These are phyloP conservation scores for Cryptococcus sp. DNA, from an alignment of 1,284 basidiomycete species.

Conservation along the genomic window DNA sequence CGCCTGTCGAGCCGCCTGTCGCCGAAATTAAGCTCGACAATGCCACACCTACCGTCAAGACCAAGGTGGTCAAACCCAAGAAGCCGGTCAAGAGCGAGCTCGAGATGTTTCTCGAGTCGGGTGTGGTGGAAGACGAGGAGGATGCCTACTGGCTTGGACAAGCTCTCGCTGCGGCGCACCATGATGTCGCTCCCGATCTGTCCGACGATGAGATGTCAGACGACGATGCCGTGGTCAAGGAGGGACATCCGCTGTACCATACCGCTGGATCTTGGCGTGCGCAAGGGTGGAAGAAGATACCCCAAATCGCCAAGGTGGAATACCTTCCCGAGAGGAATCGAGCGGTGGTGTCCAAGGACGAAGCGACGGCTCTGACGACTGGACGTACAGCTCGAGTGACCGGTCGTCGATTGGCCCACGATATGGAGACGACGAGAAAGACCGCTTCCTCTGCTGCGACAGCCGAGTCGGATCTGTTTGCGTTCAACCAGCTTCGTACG, in stretches of 20 bases:
- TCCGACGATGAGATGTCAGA: slow-evolving; percentile 13
- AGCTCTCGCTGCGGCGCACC: slow-evolving; percentile 52
- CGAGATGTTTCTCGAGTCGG: slow-evolving; percentile 38
- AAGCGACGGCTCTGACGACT: slow-evolving; percentile 55
- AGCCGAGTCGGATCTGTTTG: slow-evolving; percentile 59
- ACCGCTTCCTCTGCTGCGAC: slow-evolving; percentile 48
- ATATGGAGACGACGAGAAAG: slow-evolving; percentile 89
- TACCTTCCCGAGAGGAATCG: slow-evolving; percentile 63
- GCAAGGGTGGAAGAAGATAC: slow-evolving; percentile 92
- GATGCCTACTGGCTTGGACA: slow-evolving; percentile 75
- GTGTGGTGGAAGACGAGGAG: slow-evolving; percentile 79
- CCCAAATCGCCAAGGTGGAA: slow-evolving; percentile 81
- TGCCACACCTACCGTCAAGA: slow-evolving; percentile 4
- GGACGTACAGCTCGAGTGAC: slow-evolving; percentile 90
- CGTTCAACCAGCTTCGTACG: slow-evolving; percentile 97
- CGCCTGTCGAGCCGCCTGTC: slow-evolving; percentile 16
- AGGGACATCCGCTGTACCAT: slow-evolving; percentile 34
- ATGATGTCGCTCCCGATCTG: slow-evolving; percentile 22
- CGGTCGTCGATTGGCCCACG: slow-evolving; percentile 84
- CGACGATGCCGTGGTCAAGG: slow-evolving; percentile 22
- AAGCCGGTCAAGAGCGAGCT: slow-evolving; percentile 17
- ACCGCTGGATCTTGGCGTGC: slow-evolving; percentile 54
- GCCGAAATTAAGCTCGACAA: slow-evolving; percentile 29
- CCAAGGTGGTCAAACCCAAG: slow-evolving; percentile 13
- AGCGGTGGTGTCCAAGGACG: slow-evolving; percentile 43